A percentile compares a stretch with the other conserved stretches of the same genome.
These are phyloP conservation scores for Termitomyces sp. DNA, from an alignment of 768 basidiomycete species.

Conservation along the genomic window DNA sequence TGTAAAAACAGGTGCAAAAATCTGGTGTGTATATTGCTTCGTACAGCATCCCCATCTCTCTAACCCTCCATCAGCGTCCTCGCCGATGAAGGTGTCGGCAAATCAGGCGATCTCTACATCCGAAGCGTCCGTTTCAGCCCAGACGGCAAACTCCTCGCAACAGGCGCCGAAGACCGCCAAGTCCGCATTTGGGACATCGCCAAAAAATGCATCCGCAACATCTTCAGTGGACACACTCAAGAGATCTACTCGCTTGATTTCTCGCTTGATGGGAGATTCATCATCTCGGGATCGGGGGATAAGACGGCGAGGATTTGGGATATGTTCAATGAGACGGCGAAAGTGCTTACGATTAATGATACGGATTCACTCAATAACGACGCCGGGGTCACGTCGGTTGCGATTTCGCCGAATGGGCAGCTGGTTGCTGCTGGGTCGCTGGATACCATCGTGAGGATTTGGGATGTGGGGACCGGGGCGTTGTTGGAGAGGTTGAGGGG, in stretches of 20 bases:
- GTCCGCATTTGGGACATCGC: slow-evolving; percentile 94
- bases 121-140: slow-evolving; percentile 86
- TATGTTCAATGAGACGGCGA: slow-evolving; percentile 33
- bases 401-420: slow-evolving; percentile 70
- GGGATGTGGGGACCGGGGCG: slow-evolving; percentile 64
- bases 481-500: slow-evolving; percentile 72
- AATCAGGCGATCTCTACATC: slow-evolving; percentile 49
- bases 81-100: slow-evolving; percentile 31
- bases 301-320: slow-evolving; percentile 47
- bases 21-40: slow-evolving; percentile 73
- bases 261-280: slow-evolving; percentile 75
- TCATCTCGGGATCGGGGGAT: slow-evolving; percentile 87
- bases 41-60: too few species aligned
- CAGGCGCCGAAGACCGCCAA: slow-evolving; percentile 92
- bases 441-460: slow-evolving; percentile 79
- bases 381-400: slow-evolving; percentile 75
- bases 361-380: slow-evolving; percentile 44
- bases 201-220: slow-evolving; percentile 69
- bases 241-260: slow-evolving; percentile 96
- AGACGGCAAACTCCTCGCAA: slow-evolving; percentile 89
- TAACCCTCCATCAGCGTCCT: slow-evolving; percentile 20
- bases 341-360: slow-evolving; percentile 46
- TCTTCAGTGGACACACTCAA: slow-evolving; percentile 86
- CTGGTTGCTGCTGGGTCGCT: slow-evolving; percentile 66
- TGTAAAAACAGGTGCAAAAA: slow-evolving; percentile 79